phyloP scores from a whole-genome alignment of 371 early-diverging fungal genomes.

The Circinella umbellata region DNA sequence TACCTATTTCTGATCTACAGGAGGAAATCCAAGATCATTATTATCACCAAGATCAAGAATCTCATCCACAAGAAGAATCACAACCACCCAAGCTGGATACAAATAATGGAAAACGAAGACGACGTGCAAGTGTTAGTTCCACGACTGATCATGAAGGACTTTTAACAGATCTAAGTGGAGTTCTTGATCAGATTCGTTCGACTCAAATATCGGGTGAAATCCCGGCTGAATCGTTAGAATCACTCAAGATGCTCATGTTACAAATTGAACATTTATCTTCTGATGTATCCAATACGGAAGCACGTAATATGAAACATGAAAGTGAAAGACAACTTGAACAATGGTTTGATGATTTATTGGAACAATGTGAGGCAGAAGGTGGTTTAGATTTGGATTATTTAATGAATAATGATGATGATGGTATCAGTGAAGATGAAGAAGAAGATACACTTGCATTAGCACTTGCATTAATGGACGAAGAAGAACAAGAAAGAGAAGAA shows the following conservation, averaged over 20 bases:
- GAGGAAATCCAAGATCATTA: no score
- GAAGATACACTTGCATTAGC: slow-evolving; percentile 20
- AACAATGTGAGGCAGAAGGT: slow-evolving; percentile 48
- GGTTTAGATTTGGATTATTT: slow-evolving; percentile 30
- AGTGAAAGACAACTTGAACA: slow-evolving; percentile 44
- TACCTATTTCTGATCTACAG: not conserved
- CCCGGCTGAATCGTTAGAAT: slow-evolving; percentile 46
- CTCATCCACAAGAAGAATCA: not conserved
- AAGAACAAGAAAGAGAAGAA: slow-evolving; percentile 18
- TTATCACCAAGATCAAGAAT: not conserved
- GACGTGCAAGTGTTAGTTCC: no score
- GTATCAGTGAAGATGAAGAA: slow-evolving; percentile 32
- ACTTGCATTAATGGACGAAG: slow-evolving; percentile 12
- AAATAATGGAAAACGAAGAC: no score
- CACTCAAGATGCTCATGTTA: slow-evolving; percentile 43
- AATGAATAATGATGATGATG: slow-evolving; percentile 16
- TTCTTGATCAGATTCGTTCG: slow-evolving; percentile 41
- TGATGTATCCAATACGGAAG: slow-evolving; percentile 38
- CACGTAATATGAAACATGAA: slow-evolving; percentile 39
- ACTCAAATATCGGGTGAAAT: slow-evolving; percentile 48
- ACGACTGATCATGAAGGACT: slow-evolving; percentile 9
- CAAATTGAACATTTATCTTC: slow-evolving; percentile 44
- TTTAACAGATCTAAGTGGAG: slow-evolving; percentile 34
- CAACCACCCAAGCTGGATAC: not conserved
- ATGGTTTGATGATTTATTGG: slow-evolving; percentile 52